Percentiles rank a stretch among this genome's conserved stretches.
Evolutionary conservation across 208 protist species (phyloP).

Genomic region (Acanthamoeba culbertsoni): DNA sequence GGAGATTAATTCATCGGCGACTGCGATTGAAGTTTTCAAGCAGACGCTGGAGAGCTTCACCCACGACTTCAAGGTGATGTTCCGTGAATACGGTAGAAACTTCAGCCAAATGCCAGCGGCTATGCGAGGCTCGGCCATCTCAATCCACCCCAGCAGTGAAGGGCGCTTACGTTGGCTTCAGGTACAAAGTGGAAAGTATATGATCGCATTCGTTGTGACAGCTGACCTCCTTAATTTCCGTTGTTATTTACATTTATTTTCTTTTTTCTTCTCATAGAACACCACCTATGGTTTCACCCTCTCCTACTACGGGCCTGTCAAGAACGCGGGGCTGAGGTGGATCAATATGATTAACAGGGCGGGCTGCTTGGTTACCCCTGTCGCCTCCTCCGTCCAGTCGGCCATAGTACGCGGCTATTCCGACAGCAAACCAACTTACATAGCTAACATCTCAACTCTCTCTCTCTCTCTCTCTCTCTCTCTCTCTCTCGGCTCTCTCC

Average conservation of each 20-base stretch:
- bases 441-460: background rate
- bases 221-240: too few relatives aligned
- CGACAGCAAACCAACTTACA: background rate
- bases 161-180: background rate
- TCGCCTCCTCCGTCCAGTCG: background rate
- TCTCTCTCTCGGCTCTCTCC: background rate
- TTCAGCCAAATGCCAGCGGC: background rate
- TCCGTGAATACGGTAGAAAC: background rate
- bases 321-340: background rate
- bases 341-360: background rate
- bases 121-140: background rate
- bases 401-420: background rate
- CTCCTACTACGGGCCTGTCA: background rate
- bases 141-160: background rate
- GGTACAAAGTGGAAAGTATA: too few relatives aligned
- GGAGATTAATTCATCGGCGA: background rate
- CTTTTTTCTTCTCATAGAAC: background rate
- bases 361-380: background rate
- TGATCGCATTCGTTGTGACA: too few relatives aligned
- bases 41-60: slow-evolving; percentile 1
- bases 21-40: background rate
- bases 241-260: too few relatives aligned
- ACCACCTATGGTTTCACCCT: background rate
- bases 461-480: too few relatives aligned
- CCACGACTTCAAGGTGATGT: background rate